Evolutionary conservation across 192 early-diverging fungal genomes (phyloP), one percentile per base, ranked within the genome.

Genomic region (Backusella circina): DNA sequence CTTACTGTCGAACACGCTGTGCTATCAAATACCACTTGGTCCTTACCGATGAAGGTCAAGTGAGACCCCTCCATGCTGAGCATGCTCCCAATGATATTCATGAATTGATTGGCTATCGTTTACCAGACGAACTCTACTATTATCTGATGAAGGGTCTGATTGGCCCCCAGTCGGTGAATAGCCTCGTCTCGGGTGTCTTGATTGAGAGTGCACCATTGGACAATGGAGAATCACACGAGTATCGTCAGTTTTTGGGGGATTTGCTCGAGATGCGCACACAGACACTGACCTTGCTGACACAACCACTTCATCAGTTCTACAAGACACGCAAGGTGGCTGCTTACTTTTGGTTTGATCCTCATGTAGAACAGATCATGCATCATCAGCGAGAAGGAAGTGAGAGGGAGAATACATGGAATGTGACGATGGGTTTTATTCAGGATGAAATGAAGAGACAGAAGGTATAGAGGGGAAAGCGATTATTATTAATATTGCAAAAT

Each of bases 161-260:
- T 26, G 85, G 88, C 9, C 89, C 91, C 57, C 89, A 86, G 71
- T 82, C 81, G n/a, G 79, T 93, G 77, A 92, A 90, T 72, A 88
- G 86, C 37, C 78, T 95, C 3, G 88, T 89, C 8, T 89, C 86
- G 1, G 91, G 92, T 5, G 77, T 87, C 23, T 84, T 90, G 74
- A 86, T 88, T 18, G 93, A 94, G 78, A 90, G 84, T 28, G 79
- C 93, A 50, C 93, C 93, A 8, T 73, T 92, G 4, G 91, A 92
- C 82, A 94, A 93, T 77, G 93, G 93, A n/a, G 93, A 95, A 82
- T 89, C 92, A 0, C 70, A 67, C 41, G 93, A 95, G 82, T 94
- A 94, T 81, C 88, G 79, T 72, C 82, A 81, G 13, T 88, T 94
- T 39, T 81, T 93, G 54, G 84, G 84, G 2, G 86, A 88, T 36